Percentiles rank a stretch among this genome's conserved stretches.
phyloP scores from a whole-genome alignment of 106 monocot genomes.

The Acanthochlamys bracteata region DNA sequence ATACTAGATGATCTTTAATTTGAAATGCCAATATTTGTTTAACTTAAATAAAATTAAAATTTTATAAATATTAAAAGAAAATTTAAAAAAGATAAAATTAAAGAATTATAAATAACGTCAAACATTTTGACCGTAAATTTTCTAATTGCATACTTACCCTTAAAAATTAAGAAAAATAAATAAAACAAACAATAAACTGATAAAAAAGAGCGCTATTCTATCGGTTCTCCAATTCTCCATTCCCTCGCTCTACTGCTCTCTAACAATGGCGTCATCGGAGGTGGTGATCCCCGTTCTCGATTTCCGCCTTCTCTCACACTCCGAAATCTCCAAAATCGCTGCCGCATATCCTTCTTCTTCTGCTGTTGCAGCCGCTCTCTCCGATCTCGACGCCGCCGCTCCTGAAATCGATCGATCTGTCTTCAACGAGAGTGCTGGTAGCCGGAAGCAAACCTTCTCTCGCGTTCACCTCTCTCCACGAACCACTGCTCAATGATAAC shows the following conservation, averaged over 20 bases:
- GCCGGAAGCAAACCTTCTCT: slow-evolving; percentile 82
- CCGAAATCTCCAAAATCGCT: slow-evolving; percentile 46
- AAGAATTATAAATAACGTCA: too few species aligned
- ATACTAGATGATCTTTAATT: too few species aligned
- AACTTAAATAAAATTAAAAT: too few species aligned
- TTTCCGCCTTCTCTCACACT: slow-evolving; percentile 58
- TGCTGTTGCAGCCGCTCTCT: slow-evolving; percentile 20
- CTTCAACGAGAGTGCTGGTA: slow-evolving; percentile 85
- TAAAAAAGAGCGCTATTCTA: too few species aligned
- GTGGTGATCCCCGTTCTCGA: slow-evolving; percentile 60
- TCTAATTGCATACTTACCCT: too few species aligned
- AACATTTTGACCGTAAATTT: too few species aligned
- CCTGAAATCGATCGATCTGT: slow-evolving; percentile 81
- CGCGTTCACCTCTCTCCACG: slow-evolving; percentile 60
- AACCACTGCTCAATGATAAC: background rate
- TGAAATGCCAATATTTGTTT: too few species aligned
- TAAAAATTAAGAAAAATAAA: too few species aligned
- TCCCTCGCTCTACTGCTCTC: background rate
- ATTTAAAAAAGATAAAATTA: too few species aligned
- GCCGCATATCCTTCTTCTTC: slow-evolving; percentile 28
- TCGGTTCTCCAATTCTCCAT: too few species aligned
- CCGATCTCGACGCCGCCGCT: slow-evolving; percentile 34
- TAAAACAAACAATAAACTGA: too few species aligned
- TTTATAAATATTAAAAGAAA: too few species aligned
- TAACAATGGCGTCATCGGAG: slow-evolving; percentile 24